Base-by-base conservation (phyloP, 352 stramenopile genomes). In the Pilasporangium apinafurcum region DNA sequence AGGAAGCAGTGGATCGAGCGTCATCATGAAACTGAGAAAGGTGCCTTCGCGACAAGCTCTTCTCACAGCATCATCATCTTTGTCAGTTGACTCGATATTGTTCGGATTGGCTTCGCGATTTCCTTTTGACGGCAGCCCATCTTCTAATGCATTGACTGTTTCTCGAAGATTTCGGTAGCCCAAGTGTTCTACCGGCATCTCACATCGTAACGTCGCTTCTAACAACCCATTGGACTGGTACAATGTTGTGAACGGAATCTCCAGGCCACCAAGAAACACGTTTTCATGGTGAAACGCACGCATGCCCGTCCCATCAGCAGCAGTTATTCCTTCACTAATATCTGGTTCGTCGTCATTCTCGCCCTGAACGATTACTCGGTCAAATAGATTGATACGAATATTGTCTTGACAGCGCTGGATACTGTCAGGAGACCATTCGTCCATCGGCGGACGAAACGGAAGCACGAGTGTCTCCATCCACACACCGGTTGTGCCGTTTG, bases 401-500 rank as follows among this genome's bases (percentile, higher is more conserved):
- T 75, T 57, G 44, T 98, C 87, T 14, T 68, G 56, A 6, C 87
- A 68, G 17, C 66, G 69, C 25, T 74, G 55, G 14, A 97, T 72
- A 9, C 67, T 68, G 13, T 69, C 65, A 2, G 84, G 72, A 7
- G 67, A 92, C 68, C 77, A 95, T 52, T 96, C 85, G 44, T 87
- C 68, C 27, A 79, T 62, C 10, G 80, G 81, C 8, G 86, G 68
- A 25, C 66, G 66, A 53, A 98, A 96, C 13, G 93, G 83, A 28
- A 98, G 35, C 10, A 71, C 58, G 8, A 97, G 28, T 6, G 89
- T 96, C 57, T 98, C 80, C 64, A 97, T 97, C 92, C 92, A 98
- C 51, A 85, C 66, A 2, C 90, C 83, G 12, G 78, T 65, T 0
- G 60, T 58, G 12, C 48, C 53, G 35, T 37, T 51, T 39, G 17